Evolutionary conservation across 2,329 filamentous ascomycete species (phyloP).

Genomic region (Pseudocercospora fijiensis): DNA sequence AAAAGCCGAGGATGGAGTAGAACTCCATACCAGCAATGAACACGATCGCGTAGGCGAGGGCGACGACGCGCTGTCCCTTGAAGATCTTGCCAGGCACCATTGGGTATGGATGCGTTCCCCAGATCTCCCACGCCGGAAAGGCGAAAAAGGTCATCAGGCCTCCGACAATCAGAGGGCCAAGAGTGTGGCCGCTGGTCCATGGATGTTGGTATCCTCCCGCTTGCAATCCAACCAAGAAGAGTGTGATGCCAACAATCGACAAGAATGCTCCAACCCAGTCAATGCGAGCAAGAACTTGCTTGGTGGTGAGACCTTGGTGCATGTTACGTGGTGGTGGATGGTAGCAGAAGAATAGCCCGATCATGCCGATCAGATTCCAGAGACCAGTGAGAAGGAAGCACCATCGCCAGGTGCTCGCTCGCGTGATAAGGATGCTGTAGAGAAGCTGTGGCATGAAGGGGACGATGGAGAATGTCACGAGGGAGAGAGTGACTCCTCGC

Average conservation of each 20-base stretch:
- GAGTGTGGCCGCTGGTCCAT: conserved; percentile 30
- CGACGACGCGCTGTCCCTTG: conserved; percentile 36
- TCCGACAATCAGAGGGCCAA: conserved; percentile 33
- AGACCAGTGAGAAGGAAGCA: conserved; percentile 54
- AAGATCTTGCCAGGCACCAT: conserved; percentile 34
- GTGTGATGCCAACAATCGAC: conserved; percentile 50
- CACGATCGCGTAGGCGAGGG: conserved; percentile 38
- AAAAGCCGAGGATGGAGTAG: conserved; percentile 53
- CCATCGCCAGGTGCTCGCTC: conserved; percentile 53
- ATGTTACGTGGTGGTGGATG: conserved; percentile 51
- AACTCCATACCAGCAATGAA: conserved; percentile 40
- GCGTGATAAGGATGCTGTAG: conserved; percentile 58
- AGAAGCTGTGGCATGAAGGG: conserved; percentile 63
- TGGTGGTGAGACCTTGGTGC: conserved; percentile 40
- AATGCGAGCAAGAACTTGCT: conserved; percentile 46
- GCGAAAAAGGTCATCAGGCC: conserved; percentile 30
- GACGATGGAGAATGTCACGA: conserved; percentile 59
- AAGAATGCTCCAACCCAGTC: conserved; percentile 54
- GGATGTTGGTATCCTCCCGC: conserved; percentile 26
- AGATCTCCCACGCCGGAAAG: conserved; percentile 34
- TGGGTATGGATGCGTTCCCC: conserved; percentile 29
- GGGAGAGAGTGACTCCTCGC: conserved; percentile 29
- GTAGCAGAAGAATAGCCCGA: conserved; percentile 54
- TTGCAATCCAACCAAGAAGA: conserved; percentile 50
- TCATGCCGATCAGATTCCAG: conserved; percentile 55